Percentiles rank a stretch among this genome's conserved stretches.
phyloP scores from a whole-genome alignment of 768 basidiomycete genomes.

The Boletus subparvulus region DNA sequence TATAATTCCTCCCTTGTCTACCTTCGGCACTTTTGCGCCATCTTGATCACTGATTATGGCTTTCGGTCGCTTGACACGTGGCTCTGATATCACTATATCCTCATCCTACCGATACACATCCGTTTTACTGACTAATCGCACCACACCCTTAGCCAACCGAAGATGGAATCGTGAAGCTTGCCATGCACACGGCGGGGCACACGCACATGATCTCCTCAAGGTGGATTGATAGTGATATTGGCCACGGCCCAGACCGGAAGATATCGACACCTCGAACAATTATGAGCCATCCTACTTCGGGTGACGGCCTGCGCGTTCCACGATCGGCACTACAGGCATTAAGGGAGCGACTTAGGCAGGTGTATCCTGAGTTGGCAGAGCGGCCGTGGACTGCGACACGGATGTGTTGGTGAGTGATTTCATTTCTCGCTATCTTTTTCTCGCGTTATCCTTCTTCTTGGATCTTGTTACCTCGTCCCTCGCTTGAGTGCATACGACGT shows the following conservation, averaged over 20 bases:
- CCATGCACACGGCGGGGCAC: constrained; percentile 74
- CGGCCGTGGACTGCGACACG: constrained; percentile 72
- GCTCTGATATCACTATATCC: background rate
- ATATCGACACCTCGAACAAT: constrained; percentile 81
- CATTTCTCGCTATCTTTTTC: background rate
- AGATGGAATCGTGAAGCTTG: constrained; percentile 72
- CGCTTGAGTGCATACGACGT: background rate
- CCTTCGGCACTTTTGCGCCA: background rate
- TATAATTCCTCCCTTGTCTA: background rate
- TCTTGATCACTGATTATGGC: background rate
- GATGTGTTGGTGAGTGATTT: constrained; percentile 75
- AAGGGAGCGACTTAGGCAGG: constrained; percentile 47
- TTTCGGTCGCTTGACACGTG: background rate
- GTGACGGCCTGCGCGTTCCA: constrained; percentile 66
- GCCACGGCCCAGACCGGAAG: constrained; percentile 13
- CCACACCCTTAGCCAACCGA: constrained; percentile 56
- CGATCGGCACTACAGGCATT: constrained; percentile 48
- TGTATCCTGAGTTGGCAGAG: constrained; percentile 78
- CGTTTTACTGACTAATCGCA: background rate
- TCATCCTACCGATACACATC: background rate
- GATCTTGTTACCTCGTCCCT: background rate
- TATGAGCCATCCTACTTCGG: constrained; percentile 50
- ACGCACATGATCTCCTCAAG: constrained; percentile 38
- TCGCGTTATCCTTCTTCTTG: background rate
- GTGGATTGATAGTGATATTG: background rate